These are phyloP conservation scores for Ustilago esculenta DNA, from an alignment of 1,284 basidiomycete genomes.

Conservation along the genomic window DNA sequence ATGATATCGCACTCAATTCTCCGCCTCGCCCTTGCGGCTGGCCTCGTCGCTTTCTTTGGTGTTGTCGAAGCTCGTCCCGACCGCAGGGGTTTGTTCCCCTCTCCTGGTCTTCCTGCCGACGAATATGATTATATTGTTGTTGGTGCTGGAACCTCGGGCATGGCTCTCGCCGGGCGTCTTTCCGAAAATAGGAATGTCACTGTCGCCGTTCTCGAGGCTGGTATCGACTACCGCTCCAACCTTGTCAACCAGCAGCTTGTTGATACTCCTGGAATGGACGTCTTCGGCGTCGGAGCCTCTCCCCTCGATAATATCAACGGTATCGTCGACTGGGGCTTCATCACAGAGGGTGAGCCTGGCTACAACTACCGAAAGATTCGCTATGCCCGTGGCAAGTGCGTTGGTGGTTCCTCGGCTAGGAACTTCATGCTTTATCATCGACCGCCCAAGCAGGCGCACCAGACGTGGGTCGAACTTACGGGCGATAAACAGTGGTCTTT, in stretches of 20 bases:
- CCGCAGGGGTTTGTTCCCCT: neutral
- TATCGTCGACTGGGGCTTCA: constrained; percentile 43
- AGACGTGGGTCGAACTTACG: constrained; percentile 46
- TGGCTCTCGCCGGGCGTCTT: constrained; percentile 53
- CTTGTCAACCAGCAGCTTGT: constrained; percentile 40
- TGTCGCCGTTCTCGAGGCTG: constrained; percentile 57
- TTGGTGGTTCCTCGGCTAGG: constrained; percentile 46
- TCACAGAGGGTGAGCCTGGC: constrained; percentile 44
- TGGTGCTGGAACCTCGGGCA: constrained; percentile 50
- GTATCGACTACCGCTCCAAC: constrained; percentile 42
- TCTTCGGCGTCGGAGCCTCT: constrained; percentile 30
- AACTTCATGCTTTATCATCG: constrained; percentile 59
- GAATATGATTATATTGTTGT: constrained; percentile 55
- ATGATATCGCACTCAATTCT: constrained; percentile 17
- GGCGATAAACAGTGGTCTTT: constrained; percentile 51
- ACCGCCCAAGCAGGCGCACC: constrained; percentile 32
- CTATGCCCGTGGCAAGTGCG: constrained; percentile 53
- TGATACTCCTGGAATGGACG: constrained; percentile 44
- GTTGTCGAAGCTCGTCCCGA: constrained; percentile 10
- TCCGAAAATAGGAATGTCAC: constrained; percentile 44
- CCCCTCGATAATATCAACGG: constrained; percentile 22
- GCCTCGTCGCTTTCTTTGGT: constrained; percentile 15
- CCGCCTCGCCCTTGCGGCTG: constrained; percentile 13
- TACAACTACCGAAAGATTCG: constrained; percentile 40
- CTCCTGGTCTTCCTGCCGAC: constrained; percentile 2